Conservation (phyloP, 1,284 basidiomycete genomes). For the Cutaneotrichosporon dermatis region DNA sequence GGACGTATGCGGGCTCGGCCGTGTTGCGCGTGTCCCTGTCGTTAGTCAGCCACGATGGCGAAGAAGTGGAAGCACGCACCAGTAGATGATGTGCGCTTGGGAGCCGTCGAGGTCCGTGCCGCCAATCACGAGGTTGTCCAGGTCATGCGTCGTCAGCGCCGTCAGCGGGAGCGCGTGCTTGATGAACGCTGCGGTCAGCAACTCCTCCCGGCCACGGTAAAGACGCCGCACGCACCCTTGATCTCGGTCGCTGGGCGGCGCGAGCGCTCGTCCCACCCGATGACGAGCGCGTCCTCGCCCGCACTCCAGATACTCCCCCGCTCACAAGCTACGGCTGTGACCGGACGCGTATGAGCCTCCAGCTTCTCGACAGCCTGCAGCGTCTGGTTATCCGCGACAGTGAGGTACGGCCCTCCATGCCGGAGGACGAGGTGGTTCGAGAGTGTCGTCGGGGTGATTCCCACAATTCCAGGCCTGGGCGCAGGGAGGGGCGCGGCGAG, state of each 20-base stretch:
- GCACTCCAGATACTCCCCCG: slow-evolving; percentile 37
- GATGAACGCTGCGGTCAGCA: slow-evolving; percentile 32
- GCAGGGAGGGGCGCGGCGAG: slow-evolving; percentile 29
- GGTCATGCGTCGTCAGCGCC: slow-evolving; percentile 38
- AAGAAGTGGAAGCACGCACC: slow-evolving; percentile 28
- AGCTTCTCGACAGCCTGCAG: slow-evolving; percentile 40
- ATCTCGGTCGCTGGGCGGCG: slow-evolving; percentile 34
- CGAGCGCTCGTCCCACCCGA: slow-evolving; percentile 47
- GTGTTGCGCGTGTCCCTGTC: slow-evolving; percentile 48
- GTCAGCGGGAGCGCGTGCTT: slow-evolving; percentile 44
- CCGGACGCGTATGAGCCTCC: slow-evolving; percentile 30
- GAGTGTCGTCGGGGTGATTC: slow-evolving; percentile 39
- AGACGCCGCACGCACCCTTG: slow-evolving; percentile 32
- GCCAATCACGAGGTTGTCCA: slow-evolving; percentile 48
- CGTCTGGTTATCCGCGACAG: slow-evolving; percentile 43
- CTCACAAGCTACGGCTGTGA: slow-evolving; percentile 33
- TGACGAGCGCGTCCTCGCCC: slow-evolving; percentile 39
- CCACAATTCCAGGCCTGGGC: slow-evolving; percentile 40
- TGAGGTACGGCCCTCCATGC: slow-evolving; percentile 39
- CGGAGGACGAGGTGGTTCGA: slow-evolving; percentile 43
- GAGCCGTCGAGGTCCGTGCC: slow-evolving; percentile 51
- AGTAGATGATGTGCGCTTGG: slow-evolving; percentile 51
- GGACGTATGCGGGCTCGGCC: slow-evolving; percentile 44
- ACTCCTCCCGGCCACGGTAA: too few species aligned
- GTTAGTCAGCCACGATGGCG: slow-evolving; percentile 43